phyloP scores from a whole-genome alignment of 139 green algal species.

The Picochlorum sp. region DNA sequence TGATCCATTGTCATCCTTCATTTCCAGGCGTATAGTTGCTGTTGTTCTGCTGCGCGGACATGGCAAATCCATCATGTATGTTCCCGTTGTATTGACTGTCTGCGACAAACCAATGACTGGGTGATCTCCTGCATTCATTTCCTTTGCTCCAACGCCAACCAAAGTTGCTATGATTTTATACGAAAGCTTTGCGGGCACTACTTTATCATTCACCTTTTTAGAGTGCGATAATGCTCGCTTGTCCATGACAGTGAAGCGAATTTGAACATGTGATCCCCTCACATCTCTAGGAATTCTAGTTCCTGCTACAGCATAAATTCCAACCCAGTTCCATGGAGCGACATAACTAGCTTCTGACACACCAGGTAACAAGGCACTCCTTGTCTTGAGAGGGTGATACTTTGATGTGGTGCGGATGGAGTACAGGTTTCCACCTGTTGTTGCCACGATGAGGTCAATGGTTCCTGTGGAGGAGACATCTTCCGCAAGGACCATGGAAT shows the following conservation, averaged over 20 bases:
- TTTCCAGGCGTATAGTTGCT: slow-evolving; percentile 61
- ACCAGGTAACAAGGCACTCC: slow-evolving; percentile 40
- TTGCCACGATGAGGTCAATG: slow-evolving; percentile 83
- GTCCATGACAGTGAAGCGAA: slow-evolving; percentile 57
- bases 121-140: slow-evolving; percentile 59
- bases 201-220: neutral
- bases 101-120: slow-evolving; percentile 74
- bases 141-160: slow-evolving; percentile 14
- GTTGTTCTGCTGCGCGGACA: slow-evolving; percentile 62
- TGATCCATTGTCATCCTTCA: slow-evolving; percentile 50
- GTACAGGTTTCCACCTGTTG: slow-evolving; percentile 87
- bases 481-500: slow-evolving; percentile 83
- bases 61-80: slow-evolving; percentile 65
- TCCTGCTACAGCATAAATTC: slow-evolving; percentile 52
- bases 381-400: slow-evolving; percentile 74
- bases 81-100: slow-evolving; percentile 52
- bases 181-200: neutral
- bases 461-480: slow-evolving; percentile 67
- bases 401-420: slow-evolving; percentile 57
- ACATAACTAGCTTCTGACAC: slow-evolving; percentile 56
- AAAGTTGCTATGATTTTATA: slow-evolving; percentile 7
- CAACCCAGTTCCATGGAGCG: slow-evolving; percentile 52
- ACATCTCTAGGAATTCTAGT: slow-evolving; percentile 59
- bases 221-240: slow-evolving; percentile 7
- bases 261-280: slow-evolving; percentile 56